These are phyloP conservation scores for Penicillium rolfsii DNA, from an alignment of 2,329 filamentous ascomycete species.

Conservation along the genomic window DNA sequence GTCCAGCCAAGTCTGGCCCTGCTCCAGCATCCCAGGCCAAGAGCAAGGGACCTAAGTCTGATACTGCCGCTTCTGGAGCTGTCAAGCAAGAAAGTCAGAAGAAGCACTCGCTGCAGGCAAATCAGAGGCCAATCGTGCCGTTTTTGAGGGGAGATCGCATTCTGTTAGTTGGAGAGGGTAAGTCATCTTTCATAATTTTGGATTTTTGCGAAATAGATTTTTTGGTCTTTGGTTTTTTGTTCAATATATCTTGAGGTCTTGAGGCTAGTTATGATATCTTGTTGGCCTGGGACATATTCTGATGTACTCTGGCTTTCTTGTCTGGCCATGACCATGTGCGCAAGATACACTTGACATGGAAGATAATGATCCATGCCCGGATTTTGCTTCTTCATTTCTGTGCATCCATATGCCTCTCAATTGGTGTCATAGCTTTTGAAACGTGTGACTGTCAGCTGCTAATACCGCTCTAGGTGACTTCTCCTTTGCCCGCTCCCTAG, in stretches of 20 bases:
- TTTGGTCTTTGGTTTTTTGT: background rate
- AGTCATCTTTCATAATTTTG: constrained; percentile 25
- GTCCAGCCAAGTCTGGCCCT: constrained; percentile 11
- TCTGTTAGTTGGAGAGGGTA: constrained; percentile 51
- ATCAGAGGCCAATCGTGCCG: constrained; percentile 42
- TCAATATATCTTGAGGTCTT: background rate
- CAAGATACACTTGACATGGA: background rate
- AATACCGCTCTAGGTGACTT: constrained; percentile 46
- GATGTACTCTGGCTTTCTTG: background rate
- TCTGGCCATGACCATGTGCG: background rate
- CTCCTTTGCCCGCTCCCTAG: constrained; percentile 52
- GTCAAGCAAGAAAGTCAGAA: constrained; percentile 20
- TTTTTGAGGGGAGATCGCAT: constrained; percentile 48
- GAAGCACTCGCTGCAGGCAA: constrained; percentile 26
- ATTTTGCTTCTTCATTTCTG: background rate
- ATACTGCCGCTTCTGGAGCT: background rate
- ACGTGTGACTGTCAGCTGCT: background rate
- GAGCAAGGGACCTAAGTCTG: background rate
- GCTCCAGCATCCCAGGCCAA: background rate
- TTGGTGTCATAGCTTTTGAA: background rate
- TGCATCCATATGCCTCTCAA: background rate
- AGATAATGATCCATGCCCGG: background rate
- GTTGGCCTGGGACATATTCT: background rate
- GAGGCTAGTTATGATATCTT: background rate
- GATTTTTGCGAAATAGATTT: background rate